These are phyloP conservation scores for Hemileccinum rubropunctum DNA, from an alignment of 768 basidiomycete species.

Conservation along the genomic window DNA sequence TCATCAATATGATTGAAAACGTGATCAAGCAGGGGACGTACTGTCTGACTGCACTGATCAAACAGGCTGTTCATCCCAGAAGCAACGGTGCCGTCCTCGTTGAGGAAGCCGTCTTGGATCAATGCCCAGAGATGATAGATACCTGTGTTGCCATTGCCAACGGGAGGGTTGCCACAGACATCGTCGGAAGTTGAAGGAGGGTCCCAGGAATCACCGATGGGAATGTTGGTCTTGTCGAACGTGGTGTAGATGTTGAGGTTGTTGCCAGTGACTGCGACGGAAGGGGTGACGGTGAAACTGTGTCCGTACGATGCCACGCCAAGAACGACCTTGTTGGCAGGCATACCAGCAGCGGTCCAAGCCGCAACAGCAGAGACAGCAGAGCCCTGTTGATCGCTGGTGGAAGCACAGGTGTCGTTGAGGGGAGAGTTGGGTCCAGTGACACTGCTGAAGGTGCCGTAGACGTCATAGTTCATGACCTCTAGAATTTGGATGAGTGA, in stretches of 20 bases:
- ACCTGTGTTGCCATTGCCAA: constrained; percentile 46
- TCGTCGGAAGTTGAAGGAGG: constrained; percentile 44
- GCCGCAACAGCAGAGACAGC: constrained; percentile 68
- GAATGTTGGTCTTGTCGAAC: constrained; percentile 45
- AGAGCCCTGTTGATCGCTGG: constrained; percentile 62
- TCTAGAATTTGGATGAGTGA: constrained; percentile 37
- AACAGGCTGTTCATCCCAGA: constrained; percentile 50
- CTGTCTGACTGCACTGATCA: constrained; percentile 74
- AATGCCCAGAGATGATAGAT: constrained; percentile 64
- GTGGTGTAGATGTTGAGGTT: constrained; percentile 48
- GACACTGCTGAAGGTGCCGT: constrained; percentile 49
- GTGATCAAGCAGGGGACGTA: constrained; percentile 31
- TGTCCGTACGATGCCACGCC: constrained; percentile 87
- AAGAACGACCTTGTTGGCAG: constrained; percentile 66
- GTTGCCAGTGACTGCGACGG: constrained; percentile 17
- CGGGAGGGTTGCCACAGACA: constrained; percentile 53
- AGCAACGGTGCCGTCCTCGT: constrained; percentile 45
- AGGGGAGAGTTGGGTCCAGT: constrained; percentile 85
- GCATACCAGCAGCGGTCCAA: constrained; percentile 81
- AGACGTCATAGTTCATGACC: constrained; percentile 72
- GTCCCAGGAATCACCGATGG: constrained; percentile 58
- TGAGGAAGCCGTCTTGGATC: constrained; percentile 54
- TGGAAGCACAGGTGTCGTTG: constrained; percentile 67
- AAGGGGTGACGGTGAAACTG: constrained; percentile 47
- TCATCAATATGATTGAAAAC: constrained; percentile 3